Conservation (phyloP, 257 asterid genomes). For the Salvia splendens region DNA sequence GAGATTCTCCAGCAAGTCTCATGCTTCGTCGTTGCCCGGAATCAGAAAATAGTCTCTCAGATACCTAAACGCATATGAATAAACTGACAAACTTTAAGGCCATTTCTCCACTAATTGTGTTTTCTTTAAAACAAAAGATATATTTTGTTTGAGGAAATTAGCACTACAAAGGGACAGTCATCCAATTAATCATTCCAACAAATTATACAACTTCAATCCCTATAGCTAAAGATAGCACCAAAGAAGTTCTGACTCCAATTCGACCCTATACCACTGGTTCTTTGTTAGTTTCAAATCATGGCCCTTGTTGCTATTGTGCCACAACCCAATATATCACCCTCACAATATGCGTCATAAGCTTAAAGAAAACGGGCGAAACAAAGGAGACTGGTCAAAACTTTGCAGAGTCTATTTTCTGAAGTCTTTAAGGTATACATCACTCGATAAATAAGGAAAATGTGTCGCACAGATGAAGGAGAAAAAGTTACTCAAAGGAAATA, state of each 20-base stretch:
- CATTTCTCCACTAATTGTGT: neutral
- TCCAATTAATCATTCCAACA: neutral
- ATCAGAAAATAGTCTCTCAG: constrained; percentile 94
- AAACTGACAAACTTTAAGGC: constrained; percentile 1
- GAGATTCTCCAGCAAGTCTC: constrained; percentile 86
- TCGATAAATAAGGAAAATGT: constrained; percentile 5
- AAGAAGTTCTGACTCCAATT: neutral
- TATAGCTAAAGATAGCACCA: neutral
- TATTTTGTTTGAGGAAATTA: neutral
- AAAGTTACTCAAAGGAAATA: neutral
- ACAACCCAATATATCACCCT: too few species aligned
- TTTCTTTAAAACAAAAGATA: neutral
- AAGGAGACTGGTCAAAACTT: too few species aligned
- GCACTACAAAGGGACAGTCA: neutral
- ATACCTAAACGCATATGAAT: constrained; percentile 59
- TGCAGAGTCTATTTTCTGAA: constrained; percentile 15
- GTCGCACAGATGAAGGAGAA: too few species aligned
- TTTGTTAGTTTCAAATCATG: too few species aligned
- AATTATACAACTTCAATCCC: neutral
- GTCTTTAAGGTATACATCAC: neutral
- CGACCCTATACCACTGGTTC: neutral
- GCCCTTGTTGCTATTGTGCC: too few species aligned
- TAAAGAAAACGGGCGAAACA: neutral
- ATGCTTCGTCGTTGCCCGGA: constrained; percentile 91
- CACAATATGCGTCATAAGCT: too few species aligned